phyloP scores from a whole-genome alignment of 1,284 basidiomycete species.

The Ustilago loliicola region DNA sequence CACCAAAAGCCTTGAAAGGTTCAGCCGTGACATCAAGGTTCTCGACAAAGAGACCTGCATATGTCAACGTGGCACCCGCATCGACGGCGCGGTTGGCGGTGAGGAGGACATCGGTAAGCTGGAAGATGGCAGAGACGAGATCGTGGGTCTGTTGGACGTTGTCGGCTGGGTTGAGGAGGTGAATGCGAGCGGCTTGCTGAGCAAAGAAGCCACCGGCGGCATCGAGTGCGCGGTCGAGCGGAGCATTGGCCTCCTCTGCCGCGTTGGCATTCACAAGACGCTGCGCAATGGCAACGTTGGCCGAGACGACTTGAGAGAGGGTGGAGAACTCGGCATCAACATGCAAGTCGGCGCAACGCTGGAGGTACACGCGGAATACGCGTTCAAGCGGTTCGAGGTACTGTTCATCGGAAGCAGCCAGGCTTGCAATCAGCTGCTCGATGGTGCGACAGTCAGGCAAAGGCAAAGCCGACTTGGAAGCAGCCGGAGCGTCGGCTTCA shows the following conservation, averaged over 20 bases:
- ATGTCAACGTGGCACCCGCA: constrained; percentile 44
- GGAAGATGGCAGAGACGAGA: constrained; percentile 20
- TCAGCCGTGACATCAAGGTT: constrained; percentile 17
- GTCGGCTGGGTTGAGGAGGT: neutral
- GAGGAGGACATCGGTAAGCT: constrained; percentile 33
- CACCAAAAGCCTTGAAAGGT: constrained; percentile 5
- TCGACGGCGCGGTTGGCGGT: constrained; percentile 34
- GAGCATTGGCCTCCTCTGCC: constrained; percentile 27
- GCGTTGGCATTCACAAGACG: constrained; percentile 37
- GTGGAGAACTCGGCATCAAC: constrained; percentile 7
- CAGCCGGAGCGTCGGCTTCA: neutral
- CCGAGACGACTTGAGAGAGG: constrained; percentile 35
- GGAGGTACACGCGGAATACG: constrained; percentile 35
- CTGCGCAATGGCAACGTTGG: constrained; percentile 43
- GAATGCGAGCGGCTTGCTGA: constrained; percentile 5
- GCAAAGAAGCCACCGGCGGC: constrained; percentile 29
- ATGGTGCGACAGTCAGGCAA: constrained; percentile 15
- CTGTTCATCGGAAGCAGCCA: constrained; percentile 20
- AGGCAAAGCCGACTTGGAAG: constrained; percentile 10
- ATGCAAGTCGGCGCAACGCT: neutral
- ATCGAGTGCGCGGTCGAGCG: constrained; percentile 47
- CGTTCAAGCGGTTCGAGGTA: constrained; percentile 25
- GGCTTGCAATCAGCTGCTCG: constrained; percentile 29
- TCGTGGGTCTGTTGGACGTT: constrained; percentile 5
- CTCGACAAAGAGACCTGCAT: constrained; percentile 30